These are phyloP conservation scores for Mycena galericulata DNA, from an alignment of 768 basidiomycete species.

Conservation along the genomic window DNA sequence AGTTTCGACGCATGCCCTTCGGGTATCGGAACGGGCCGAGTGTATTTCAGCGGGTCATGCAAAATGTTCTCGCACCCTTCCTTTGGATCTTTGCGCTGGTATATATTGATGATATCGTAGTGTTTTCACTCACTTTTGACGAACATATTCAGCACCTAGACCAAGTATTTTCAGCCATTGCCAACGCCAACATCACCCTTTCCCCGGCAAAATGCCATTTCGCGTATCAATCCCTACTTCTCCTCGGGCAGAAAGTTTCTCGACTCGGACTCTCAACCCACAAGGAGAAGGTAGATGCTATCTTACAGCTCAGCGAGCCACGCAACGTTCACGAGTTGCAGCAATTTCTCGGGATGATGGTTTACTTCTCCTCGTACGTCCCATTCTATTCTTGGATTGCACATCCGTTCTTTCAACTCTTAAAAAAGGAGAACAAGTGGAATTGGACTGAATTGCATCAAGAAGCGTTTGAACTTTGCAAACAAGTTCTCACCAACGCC, in stretches of 20 bases:
- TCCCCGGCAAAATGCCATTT: constrained; percentile 51
- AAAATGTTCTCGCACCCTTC: constrained; percentile 45
- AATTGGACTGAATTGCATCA: constrained; percentile 39
- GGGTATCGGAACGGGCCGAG: constrained; percentile 49
- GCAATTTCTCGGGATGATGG: too few relatives aligned
- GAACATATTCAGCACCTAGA: constrained; percentile 39
- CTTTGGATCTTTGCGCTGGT: constrained; percentile 54
- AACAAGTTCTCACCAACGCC: constrained; percentile 43
- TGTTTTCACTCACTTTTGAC: constrained; percentile 38
- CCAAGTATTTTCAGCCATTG: constrained; percentile 43
- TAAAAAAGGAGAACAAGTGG: constrained; percentile 42
- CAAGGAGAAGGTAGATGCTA: constrained; percentile 36
- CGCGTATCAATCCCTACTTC: constrained; percentile 44
- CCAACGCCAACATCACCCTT: constrained; percentile 44
- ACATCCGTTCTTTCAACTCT: constrained; percentile 46
- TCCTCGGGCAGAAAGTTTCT: constrained; percentile 56
- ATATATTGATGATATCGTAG: constrained; percentile 56
- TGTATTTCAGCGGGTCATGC: constrained; percentile 56
- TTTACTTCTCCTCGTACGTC: constrained; percentile 33
- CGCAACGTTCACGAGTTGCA: constrained; percentile 42
- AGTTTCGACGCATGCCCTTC: constrained; percentile 57
- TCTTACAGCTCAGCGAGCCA: constrained; percentile 44
- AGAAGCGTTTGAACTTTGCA: constrained; percentile 42
- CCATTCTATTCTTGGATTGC: constrained; percentile 44
- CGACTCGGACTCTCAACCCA: constrained; percentile 46